These are phyloP conservation scores for Camelina sativa DNA, from an alignment of 345 rosid genomes.

Conservation along the genomic window DNA sequence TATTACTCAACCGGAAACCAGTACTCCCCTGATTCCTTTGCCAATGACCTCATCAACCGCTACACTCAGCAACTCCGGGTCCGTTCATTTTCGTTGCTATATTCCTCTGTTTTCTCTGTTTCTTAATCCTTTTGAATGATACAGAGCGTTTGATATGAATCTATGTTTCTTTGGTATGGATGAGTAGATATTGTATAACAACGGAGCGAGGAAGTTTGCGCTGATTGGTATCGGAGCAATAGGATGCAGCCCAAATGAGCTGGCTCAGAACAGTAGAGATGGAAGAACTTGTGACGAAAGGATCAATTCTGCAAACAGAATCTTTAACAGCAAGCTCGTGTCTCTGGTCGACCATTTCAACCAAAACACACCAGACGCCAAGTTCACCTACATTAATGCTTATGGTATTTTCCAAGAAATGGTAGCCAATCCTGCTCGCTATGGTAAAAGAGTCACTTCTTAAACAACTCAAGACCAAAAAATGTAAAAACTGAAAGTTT, in stretches of 20 bases:
- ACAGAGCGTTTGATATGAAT: background rate
- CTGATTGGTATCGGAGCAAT: conserved; percentile 78
- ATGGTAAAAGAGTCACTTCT: conserved; percentile 35
- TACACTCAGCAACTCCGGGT: conserved; percentile 73
- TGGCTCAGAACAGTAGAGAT: conserved; percentile 73
- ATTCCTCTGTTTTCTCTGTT: background rate
- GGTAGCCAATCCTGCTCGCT: conserved; percentile 45
- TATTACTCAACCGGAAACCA: conserved; percentile 58
- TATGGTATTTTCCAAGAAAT: conserved; percentile 80
- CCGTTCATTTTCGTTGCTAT: background rate
- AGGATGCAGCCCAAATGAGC: conserved; percentile 86
- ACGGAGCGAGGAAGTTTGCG: conserved; percentile 89
- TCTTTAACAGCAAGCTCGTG: conserved; percentile 75
- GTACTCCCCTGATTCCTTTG: conserved; percentile 65
- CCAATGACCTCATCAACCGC: conserved; percentile 60
- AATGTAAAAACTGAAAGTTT: background rate
- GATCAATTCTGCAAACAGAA: conserved; percentile 71
- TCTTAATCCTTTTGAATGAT: background rate
- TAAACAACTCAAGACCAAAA: background rate
- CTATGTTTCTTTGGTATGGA: background rate
- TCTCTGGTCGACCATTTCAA: conserved; percentile 71
- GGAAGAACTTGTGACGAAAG: conserved; percentile 66
- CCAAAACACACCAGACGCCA: conserved; percentile 59
- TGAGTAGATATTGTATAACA: conserved; percentile 60
- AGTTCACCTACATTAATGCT: conserved; percentile 67